Conservation (phyloP, 768 basidiomycete genomes). For the Pleurotus djamor region DNA sequence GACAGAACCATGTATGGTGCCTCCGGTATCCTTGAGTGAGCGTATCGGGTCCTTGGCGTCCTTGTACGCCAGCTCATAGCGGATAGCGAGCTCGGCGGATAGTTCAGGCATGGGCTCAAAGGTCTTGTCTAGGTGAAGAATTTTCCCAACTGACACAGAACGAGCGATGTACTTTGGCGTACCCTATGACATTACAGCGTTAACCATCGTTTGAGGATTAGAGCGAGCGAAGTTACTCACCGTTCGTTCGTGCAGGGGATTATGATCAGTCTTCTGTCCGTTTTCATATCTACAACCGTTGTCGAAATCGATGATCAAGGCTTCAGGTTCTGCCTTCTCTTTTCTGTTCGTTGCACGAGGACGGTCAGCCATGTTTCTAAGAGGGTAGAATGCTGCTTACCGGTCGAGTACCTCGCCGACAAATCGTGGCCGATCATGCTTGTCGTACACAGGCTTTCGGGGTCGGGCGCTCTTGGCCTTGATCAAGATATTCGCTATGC, state of each 20-base stretch:
- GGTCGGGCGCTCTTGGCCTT: neutral
- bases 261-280: no score
- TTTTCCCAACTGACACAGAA: slow-evolving; percentile 2
- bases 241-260: neutral
- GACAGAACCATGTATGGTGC: neutral
- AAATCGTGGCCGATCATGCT: neutral
- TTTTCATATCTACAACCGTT: neutral
- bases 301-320: neutral
- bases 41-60: neutral
- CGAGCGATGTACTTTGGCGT: slow-evolving; percentile 3
- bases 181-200: no score
- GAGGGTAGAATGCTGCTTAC: neutral
- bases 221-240: neutral
- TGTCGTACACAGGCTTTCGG: neutral
- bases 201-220: no score
- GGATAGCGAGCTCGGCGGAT: neutral
- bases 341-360: neutral
- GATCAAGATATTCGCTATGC: neutral
- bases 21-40: neutral
- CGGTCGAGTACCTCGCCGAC: neutral
- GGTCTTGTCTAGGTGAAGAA: neutral
- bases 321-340: neutral
- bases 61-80: neutral
- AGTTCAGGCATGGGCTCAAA: neutral
- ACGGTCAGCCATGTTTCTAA: no score